A percentile compares a stretch with the other conserved stretches of the same genome.
Evolutionary conservation across 768 basidiomycete species (phyloP).

Genomic region (Amanita molliuscula): DNA sequence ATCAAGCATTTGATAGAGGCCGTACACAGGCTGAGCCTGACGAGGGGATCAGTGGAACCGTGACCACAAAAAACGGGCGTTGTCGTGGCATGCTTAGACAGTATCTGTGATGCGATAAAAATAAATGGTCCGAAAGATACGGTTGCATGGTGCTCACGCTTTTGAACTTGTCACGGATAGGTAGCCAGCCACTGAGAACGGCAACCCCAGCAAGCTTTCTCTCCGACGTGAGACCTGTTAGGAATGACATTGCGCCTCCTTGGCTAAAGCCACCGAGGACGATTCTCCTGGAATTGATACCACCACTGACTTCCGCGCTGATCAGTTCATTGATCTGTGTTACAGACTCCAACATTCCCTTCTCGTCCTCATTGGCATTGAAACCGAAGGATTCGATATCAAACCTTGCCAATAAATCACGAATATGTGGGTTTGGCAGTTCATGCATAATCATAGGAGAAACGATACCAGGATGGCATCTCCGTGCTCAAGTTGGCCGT

Average conservation of each 20-base stretch:
- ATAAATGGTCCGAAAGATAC: background rate
- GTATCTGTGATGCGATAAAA: constrained; percentile 34
- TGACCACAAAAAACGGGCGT: constrained; percentile 85
- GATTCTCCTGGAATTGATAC: constrained; percentile 59
- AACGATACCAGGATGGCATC: constrained; percentile 66
- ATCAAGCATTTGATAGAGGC: constrained; percentile 49
- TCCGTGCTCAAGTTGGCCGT: constrained; percentile 63
- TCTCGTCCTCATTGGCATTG: constrained; percentile 58
- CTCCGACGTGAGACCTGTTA: constrained; percentile 60
- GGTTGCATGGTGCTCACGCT: constrained; percentile 29
- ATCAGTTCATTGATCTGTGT: constrained; percentile 59
- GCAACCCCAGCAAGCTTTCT: constrained; percentile 63
- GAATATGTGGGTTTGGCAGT: constrained; percentile 1
- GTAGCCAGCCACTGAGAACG: constrained; percentile 74
- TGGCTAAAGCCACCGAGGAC: constrained; percentile 88
- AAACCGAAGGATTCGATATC: constrained; percentile 63
- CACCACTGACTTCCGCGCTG: constrained; percentile 60
- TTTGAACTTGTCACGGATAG: constrained; percentile 55
- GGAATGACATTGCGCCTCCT: constrained; percentile 69
- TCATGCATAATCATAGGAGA: background rate
- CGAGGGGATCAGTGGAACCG: constrained; percentile 66
- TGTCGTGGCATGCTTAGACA: constrained; percentile 43
- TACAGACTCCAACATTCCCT: constrained; percentile 61
- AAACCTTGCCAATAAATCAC: constrained; percentile 41
- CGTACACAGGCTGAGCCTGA: constrained; percentile 44